Base-by-base conservation (phyloP, 768 basidiomycete genomes). In the Cyclocybe cylindracea region DNA sequence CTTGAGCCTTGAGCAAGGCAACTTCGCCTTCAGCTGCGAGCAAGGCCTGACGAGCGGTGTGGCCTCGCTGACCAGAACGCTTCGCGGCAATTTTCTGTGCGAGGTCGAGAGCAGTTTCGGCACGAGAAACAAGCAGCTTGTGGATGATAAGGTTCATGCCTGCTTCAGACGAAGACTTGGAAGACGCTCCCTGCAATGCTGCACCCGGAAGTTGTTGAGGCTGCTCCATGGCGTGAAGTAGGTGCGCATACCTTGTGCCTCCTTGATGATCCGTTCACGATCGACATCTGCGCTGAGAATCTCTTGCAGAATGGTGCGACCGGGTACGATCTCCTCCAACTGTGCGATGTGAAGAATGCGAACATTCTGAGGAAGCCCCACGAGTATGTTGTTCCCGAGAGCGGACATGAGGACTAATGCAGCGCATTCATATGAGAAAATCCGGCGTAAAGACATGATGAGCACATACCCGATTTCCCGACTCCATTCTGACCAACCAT, bases 401-500 rank as follows among this genome's bases (percentile, higher is more conserved):
- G 62, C 64, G 31, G 61, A 62, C 65, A 69, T 65, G 10, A 69
- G 46, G 4, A 69, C 67, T 70, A 32, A 7, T 16, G 11, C 33
- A 41, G 10, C 18, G 1, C 4, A 33, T 43, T 10, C 19, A 10
- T 16, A 1, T 16, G 6, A 14, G 18, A n/a, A 33, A 29, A 42
- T 44, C 16, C 7, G 24, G 4, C 14, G 39, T 9, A 7, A 1
- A 11, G 40, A 49, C 2, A 18, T 35, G 10, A 47, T 34, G 16
- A 14, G 5, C 11, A 56, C 61, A 40, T 43, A 77, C 74, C 77
- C 10, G 78, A 79, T 59, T 83, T 83, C 8, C 81, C 83, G 13
- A 74, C 70, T 2, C 82, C 83, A 60, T 82, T 82, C 47, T 82
- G 70, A 10, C 83, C 84, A 6, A 83, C 69, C 47, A 87, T 71